A percentile compares a stretch with the other conserved stretches of the same genome.
Evolutionary conservation across 192 early-diverging fungal species (phyloP).

Genomic region (Dimargaris verticillata): DNA sequence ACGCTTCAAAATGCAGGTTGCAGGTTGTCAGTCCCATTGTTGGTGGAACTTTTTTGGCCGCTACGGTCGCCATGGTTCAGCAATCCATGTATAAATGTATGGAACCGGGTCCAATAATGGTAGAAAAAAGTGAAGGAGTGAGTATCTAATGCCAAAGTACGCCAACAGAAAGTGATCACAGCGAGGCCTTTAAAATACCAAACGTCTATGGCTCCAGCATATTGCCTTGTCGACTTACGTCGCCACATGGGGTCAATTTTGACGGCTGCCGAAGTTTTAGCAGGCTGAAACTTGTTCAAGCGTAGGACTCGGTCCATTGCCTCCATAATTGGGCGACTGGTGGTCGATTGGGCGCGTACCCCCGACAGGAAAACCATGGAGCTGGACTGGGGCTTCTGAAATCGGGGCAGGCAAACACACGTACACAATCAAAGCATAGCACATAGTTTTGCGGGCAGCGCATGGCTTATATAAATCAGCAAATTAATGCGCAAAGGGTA

Average conservation of each 20-base stretch:
- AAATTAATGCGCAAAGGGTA: no score
- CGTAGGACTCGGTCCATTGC: not conserved
- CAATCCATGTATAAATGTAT: no score
- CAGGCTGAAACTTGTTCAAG: not conserved
- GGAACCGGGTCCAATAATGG: not conserved
- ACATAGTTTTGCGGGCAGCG: no score
- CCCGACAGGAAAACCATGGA: no score
- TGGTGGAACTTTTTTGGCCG: slow-evolving; percentile 19
- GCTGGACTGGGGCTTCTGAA: no score
- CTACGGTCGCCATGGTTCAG: not conserved
- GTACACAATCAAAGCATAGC: no score
- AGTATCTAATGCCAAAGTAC: not conserved
- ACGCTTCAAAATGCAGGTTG: slow-evolving; percentile 59
- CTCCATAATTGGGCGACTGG: not conserved
- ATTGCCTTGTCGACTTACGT: not conserved
- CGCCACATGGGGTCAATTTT: not conserved
- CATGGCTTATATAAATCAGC: no score
- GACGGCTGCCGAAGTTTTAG: not conserved
- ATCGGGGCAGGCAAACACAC: no score
- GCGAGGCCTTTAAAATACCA: not conserved
- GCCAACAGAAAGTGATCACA: not conserved
- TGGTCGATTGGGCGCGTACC: not conserved
- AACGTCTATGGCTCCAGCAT: not conserved
- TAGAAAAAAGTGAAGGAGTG: not conserved
- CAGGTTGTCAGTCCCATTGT: slow-evolving; percentile 53